phyloP scores from a whole-genome alignment of 176 grass and related monocot genomes.

The Zoysia japonica region DNA sequence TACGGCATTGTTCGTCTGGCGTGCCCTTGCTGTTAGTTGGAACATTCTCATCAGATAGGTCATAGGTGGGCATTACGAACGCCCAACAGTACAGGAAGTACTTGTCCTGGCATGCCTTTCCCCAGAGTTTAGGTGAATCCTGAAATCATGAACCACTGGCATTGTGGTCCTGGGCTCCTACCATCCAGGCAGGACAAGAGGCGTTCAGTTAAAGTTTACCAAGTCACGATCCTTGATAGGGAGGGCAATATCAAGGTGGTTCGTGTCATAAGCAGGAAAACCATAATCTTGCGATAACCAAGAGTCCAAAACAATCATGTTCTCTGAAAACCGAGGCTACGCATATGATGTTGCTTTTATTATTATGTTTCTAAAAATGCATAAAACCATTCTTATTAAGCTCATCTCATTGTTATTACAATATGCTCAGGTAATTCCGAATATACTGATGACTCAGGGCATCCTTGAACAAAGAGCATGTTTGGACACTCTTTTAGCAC shows the following conservation, averaged over 20 bases:
- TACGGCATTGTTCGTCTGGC: neutral
- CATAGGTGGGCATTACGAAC: neutral
- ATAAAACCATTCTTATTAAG: neutral
- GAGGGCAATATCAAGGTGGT: neutral
- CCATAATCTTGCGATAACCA: neutral
- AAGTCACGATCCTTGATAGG: slow-evolving; percentile 1
- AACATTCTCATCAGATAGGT: neutral
- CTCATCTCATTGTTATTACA: neutral
- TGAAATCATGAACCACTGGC: neutral
- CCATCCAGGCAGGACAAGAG: neutral
- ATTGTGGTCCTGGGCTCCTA: slow-evolving; percentile 25
- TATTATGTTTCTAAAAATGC: no score
- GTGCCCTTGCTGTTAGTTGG: neutral
- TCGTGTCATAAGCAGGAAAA: no score
- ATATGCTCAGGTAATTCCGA: slow-evolving; percentile 45
- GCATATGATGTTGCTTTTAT: no score
- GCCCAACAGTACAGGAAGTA: neutral
- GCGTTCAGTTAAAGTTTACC: slow-evolving; percentile 1
- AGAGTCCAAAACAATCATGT: neutral
- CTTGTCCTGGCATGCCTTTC: neutral
- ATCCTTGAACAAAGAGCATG: slow-evolving; percentile 53
- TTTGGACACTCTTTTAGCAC: slow-evolving; percentile 56
- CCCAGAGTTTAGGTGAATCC: neutral
- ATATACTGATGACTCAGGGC: slow-evolving; percentile 49
- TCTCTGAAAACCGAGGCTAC: slow-evolving; percentile 2